phyloP scores from a whole-genome alignment of 495 filamentous ascomycete species.

The Hypoxylon subgilvum region DNA sequence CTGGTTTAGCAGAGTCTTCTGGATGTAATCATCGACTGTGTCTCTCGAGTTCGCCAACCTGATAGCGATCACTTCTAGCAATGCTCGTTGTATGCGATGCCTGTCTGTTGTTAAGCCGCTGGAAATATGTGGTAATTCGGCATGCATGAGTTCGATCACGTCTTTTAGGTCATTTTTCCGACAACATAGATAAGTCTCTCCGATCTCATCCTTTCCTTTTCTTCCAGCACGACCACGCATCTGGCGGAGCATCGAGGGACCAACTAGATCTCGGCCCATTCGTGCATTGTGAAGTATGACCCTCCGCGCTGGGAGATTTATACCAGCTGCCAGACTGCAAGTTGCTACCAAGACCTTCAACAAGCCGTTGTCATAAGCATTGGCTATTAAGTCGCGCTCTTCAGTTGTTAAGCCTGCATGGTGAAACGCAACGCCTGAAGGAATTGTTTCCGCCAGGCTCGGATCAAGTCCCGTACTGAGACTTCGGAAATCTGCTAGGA shows the following conservation, averaged over 20 bases:
- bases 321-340: slow-evolving; percentile 83
- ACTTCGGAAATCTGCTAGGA: slow-evolving; percentile 72
- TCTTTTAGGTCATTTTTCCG: slow-evolving; percentile 70
- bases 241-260: slow-evolving; percentile 75
- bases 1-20: slow-evolving; percentile 69
- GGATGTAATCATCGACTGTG: slow-evolving; percentile 73
- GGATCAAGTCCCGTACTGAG: slow-evolving; percentile 71
- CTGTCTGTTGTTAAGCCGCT: slow-evolving; percentile 75
- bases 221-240: slow-evolving; percentile 85
- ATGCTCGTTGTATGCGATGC: slow-evolving; percentile 70
- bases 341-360: slow-evolving; percentile 80
- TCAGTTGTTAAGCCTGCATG: slow-evolving; percentile 82
- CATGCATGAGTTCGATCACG: slow-evolving; percentile 72
- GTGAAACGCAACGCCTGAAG: slow-evolving; percentile 76
- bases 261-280: slow-evolving; percentile 79
- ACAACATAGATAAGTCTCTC: slow-evolving; percentile 82
- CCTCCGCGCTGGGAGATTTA: slow-evolving; percentile 75
- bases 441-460: slow-evolving; percentile 67
- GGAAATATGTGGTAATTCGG: slow-evolving; percentile 72
- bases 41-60: slow-evolving; percentile 70
- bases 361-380: slow-evolving; percentile 72
- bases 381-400: slow-evolving; percentile 76
- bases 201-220: slow-evolving; percentile 81
- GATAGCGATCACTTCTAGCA: slow-evolving; percentile 77
- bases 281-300: slow-evolving; percentile 80